Base-by-base conservation (phyloP, 2,329 filamentous ascomycete genomes). In the Plenodomus tracheiphilus region DNA sequence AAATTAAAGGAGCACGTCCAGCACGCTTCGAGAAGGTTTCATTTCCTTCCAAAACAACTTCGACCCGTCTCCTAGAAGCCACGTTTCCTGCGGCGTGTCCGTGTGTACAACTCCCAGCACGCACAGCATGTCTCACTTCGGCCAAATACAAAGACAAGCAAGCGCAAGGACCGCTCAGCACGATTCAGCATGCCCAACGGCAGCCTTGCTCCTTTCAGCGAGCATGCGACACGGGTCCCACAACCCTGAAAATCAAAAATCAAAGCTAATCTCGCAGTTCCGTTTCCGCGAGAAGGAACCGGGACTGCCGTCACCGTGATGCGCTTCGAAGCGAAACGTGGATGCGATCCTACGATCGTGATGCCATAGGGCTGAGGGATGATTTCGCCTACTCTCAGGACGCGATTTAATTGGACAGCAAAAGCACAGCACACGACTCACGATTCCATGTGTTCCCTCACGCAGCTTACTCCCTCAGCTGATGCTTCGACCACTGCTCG, bases 11-110 rank as follows among this genome's bases (percentile, higher is more conserved):
- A 50, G 38, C 48, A 53, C 51, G 56, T 52, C 56, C 55, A 65
- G 62, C 60, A 61, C 54, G 55, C 60, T 65, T 65, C 62, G 57
- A 65, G 61, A 65, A 65, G 58, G 56, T 63, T 62, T 65, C 56
- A 61, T 53, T 59, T 54, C 46, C 25, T 62, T 65, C 58, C 18
- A 44, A 54, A 21, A 56, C 39, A 47, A 39, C 22, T 41, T 32
- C 47, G 46, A 51, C 51, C 52, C 22, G 43, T 36, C 22, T 38
- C 22, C 28, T n/a, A 25, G 11, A 32, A 32, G 28, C 28, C 28
- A 32, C 13, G 28, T 32, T 32, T 32, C 6, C 28, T 7, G 11
- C 28, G 28, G 4, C 13, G 15, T 32, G 28, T 32, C 28, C 13
- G 28, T 15, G n/a, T n/a, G n/a, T n/a, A 8, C 8, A 32, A 15